Evolutionary conservation across 2,329 filamentous ascomycete genomes (phyloP).

Genomic region (Arthroderma uncinatum): DNA sequence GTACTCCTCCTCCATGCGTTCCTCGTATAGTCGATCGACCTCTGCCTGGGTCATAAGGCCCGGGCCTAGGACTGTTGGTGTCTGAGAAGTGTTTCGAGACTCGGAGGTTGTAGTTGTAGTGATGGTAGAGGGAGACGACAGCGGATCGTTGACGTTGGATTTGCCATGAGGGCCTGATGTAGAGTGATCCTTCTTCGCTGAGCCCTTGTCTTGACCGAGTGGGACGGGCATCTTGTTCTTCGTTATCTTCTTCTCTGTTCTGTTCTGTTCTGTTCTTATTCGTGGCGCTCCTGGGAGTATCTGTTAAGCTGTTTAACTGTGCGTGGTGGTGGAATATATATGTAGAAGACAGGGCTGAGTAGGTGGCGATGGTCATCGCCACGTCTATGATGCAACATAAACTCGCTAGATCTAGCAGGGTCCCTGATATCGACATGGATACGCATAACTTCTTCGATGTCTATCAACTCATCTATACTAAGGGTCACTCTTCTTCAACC

Average conservation of each 20-base stretch:
- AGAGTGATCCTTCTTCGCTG: neutral
- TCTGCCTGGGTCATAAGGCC: constrained; percentile 29
- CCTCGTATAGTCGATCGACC: constrained; percentile 35
- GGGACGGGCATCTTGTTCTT: constrained; percentile 6
- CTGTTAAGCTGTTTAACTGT: neutral
- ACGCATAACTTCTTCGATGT: too few relatives aligned
- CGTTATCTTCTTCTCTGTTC: neutral
- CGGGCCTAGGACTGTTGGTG: neutral
- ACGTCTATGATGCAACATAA: neutral
- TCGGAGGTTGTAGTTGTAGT: constrained; percentile 3
- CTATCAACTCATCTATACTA: too few relatives aligned
- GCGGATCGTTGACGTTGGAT: constrained; percentile 1
- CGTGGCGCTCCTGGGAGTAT: neutral
- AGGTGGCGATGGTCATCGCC: neutral
- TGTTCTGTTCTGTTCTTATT: neutral
- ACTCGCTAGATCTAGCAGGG: neutral
- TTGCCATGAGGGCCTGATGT: constrained; percentile 5
- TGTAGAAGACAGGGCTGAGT: neutral
- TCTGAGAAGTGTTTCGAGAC: neutral
- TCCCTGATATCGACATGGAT: too few relatives aligned
- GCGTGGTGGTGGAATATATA: neutral
- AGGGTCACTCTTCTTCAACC: constrained; percentile 14
- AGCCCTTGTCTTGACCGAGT: neutral
- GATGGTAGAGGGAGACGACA: constrained; percentile 1
- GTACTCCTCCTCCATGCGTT: constrained; percentile 40